Percentiles rank a stretch among this genome's conserved stretches.
These are phyloP conservation scores for Citrus trifoliata DNA, from an alignment of 345 rosid species.

Conservation along the genomic window DNA sequence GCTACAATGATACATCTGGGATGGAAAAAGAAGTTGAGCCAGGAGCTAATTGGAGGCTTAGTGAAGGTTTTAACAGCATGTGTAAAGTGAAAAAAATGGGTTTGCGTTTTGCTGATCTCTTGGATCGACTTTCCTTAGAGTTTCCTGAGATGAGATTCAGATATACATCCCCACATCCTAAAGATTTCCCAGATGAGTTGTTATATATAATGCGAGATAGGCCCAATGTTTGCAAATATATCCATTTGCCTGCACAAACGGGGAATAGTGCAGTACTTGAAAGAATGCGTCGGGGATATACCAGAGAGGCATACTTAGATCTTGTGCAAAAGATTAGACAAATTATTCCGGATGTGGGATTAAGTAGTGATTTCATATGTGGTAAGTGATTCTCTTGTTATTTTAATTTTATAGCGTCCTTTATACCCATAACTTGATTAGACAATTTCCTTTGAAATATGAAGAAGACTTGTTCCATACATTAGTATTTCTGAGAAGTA, in stretches of 20 bases:
- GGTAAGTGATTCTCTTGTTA: constrained; percentile 42
- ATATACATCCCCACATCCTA: constrained; percentile 96
- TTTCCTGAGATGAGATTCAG: constrained; percentile 96
- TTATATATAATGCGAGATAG: constrained; percentile 75
- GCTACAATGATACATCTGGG: constrained; percentile 76
- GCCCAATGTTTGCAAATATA: constrained; percentile 73
- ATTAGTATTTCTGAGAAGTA: background rate
- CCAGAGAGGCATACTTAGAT: constrained; percentile 88
- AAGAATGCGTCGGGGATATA: constrained; percentile 85
- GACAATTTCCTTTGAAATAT: background rate
- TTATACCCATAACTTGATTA: background rate
- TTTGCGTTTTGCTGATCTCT: constrained; percentile 83
- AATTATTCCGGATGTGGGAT: constrained; percentile 76
- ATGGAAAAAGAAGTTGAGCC: constrained; percentile 56
- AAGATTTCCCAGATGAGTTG: constrained; percentile 86
- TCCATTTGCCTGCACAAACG: constrained; percentile 93
- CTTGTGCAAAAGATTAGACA: constrained; percentile 75
- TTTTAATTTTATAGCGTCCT: background rate
- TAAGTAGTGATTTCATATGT: constrained; percentile 86
- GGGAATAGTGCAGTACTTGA: constrained; percentile 75
- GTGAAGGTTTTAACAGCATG: constrained; percentile 85
- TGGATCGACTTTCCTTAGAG: constrained; percentile 73
- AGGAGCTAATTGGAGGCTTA: constrained; percentile 65
- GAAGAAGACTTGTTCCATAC: background rate
- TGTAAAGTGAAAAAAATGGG: constrained; percentile 80